Evolutionary conservation across 768 basidiomycete genomes (phyloP).

Genomic region (Xerocomus brunneocitrinus): DNA sequence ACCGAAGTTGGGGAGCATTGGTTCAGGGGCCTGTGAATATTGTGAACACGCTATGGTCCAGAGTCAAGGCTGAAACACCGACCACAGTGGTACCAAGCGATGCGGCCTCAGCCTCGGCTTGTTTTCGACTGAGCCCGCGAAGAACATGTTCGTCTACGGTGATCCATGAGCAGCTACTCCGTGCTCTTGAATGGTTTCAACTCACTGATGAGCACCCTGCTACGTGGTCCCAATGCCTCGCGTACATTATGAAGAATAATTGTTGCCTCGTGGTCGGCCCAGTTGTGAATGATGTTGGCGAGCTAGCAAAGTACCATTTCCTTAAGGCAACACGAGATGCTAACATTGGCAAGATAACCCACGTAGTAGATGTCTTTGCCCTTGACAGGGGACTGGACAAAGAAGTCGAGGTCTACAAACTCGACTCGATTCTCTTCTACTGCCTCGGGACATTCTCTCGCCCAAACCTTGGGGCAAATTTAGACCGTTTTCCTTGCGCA

Average conservation of each 20-base stretch:
- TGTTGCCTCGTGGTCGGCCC: conserved; percentile 22
- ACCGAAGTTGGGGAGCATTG: conserved; percentile 38
- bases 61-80: background rate
- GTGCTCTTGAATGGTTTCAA: background rate
- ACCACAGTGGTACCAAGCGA: conserved; percentile 16
- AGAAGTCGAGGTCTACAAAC: conserved; percentile 29
- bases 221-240: conserved; percentile 18
- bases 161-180: background rate
- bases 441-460: conserved; percentile 21
- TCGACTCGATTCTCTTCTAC: conserved; percentile 22
- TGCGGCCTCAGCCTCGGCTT: conserved; percentile 9
- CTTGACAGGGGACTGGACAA: conserved; percentile 25
- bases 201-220: conserved; percentile 29
- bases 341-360: conserved; percentile 1
- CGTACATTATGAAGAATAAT: conserved; percentile 23
- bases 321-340: background rate
- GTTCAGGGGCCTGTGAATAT: conserved; percentile 29
- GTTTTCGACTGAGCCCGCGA: conserved; percentile 13
- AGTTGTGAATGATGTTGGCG: conserved; percentile 23
- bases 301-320: conserved; percentile 2
- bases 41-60: no score
- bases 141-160: conserved; percentile 24
- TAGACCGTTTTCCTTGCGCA: background rate
- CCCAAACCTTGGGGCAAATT: conserved; percentile 18
- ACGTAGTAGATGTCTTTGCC: conserved; percentile 33